These are phyloP conservation scores for Coemansia reversa DNA, from an alignment of 192 early-diverging fungal genomes.

Conservation along the genomic window DNA sequence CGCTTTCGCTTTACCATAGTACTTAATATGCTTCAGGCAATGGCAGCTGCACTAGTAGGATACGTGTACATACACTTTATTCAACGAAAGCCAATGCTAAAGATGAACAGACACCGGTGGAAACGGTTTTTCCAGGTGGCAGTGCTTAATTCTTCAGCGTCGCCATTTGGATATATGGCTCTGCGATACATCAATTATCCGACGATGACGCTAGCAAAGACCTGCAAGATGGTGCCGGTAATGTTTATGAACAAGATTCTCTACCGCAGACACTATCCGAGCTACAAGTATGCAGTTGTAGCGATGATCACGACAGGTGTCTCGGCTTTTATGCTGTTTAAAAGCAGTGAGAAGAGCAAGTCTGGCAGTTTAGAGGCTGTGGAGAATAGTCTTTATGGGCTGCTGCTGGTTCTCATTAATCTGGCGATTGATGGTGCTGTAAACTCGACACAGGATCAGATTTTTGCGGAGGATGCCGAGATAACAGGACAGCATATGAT, in stretches of 20 bases:
- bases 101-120: slow-evolving; percentile 50
- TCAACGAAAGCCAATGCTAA: slow-evolving; percentile 46
- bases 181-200: slow-evolving; percentile 96
- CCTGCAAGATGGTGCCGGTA: slow-evolving; percentile 95
- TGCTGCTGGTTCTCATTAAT: slow-evolving; percentile 80
- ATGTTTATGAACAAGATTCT: slow-evolving; percentile 93
- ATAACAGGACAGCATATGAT: slow-evolving; percentile 94
- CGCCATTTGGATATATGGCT: slow-evolving; percentile 92
- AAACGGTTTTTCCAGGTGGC: slow-evolving; percentile 76
- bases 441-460: slow-evolving; percentile 94
- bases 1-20: slow-evolving; percentile 90
- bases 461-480: slow-evolving; percentile 72
- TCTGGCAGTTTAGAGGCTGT: slow-evolving; percentile 23
- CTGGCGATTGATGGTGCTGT: slow-evolving; percentile 91
- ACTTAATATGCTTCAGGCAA: slow-evolving; percentile 83
- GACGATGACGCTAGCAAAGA: slow-evolving; percentile 94
- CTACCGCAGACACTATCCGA: slow-evolving; percentile 82
- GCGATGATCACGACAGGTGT: slow-evolving; percentile 87
- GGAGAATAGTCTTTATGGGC: slow-evolving; percentile 72
- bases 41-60: slow-evolving; percentile 74
- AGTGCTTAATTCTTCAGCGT: slow-evolving; percentile 69
- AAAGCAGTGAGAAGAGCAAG: slow-evolving; percentile 39
- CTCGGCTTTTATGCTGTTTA: slow-evolving; percentile 89
- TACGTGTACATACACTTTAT: slow-evolving; percentile 69
- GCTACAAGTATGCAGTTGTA: slow-evolving; percentile 88